Conservation (phyloP, 2,329 filamentous ascomycete genomes). For the Epicoccum sorghinum region DNA sequence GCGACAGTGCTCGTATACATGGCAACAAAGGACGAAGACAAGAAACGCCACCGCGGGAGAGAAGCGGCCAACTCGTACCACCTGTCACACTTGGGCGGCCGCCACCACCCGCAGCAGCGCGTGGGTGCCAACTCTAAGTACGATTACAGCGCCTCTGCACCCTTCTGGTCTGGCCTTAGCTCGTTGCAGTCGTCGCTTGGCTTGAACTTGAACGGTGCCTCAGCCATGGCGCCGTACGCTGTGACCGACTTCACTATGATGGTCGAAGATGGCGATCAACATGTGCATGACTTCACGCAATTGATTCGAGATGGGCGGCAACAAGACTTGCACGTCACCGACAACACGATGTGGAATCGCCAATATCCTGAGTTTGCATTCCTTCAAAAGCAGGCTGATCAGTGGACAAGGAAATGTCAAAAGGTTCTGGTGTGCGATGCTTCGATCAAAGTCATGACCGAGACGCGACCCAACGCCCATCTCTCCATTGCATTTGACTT, state of each 20-base stretch:
- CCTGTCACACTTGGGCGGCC: slow-evolving; percentile 29
- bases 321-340: slow-evolving; percentile 39
- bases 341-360: slow-evolving; percentile 40
- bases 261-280: slow-evolving; percentile 44
- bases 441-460: slow-evolving; percentile 49
- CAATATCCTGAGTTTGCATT: slow-evolving; percentile 43
- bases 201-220: slow-evolving; percentile 13
- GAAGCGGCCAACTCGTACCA: slow-evolving; percentile 27
- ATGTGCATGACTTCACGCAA: slow-evolving; percentile 50
- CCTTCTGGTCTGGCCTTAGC: slow-evolving; percentile 24
- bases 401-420: slow-evolving; percentile 30
- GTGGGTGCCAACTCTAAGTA: slow-evolving; percentile 30
- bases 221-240: slow-evolving; percentile 26
- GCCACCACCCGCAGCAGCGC: slow-evolving; percentile 26
- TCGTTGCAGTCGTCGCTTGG: slow-evolving; percentile 24
- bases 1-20: slow-evolving; percentile 50
- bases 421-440: slow-evolving; percentile 51
- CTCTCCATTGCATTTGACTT: slow-evolving; percentile 44
- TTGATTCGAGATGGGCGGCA: slow-evolving; percentile 38
- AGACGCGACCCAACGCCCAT: slow-evolving; percentile 43
- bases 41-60: slow-evolving; percentile 26
- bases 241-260: slow-evolving; percentile 50
- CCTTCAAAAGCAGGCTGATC: slow-evolving; percentile 24
- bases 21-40: slow-evolving; percentile 44
- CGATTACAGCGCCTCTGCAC: slow-evolving; percentile 23